Percentiles rank a stretch among this genome's conserved stretches.
Evolutionary conservation across 2,329 filamentous ascomycete genomes (phyloP).

Genomic region (Cercospora zeina): DNA sequence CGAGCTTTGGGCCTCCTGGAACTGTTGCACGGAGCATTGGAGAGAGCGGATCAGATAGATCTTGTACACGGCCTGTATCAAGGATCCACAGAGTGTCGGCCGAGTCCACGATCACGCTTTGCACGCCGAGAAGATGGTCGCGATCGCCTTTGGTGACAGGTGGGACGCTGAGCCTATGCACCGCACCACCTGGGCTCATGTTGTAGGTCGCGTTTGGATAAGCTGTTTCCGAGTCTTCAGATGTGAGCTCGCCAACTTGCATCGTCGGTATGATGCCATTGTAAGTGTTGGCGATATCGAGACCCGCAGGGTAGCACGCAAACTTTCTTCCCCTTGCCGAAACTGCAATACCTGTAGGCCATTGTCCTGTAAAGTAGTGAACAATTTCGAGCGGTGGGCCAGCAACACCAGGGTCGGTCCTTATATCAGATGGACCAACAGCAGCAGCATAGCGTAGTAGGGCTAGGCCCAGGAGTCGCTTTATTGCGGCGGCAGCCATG

Average conservation of each 20-base stretch:
- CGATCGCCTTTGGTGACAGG: conserved; percentile 44
- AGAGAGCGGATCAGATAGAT: conserved; percentile 40
- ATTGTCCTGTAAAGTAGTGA: conserved; percentile 53
- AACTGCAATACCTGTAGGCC: conserved; percentile 52
- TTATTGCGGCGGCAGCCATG: neutral
- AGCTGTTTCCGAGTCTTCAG: conserved; percentile 44
- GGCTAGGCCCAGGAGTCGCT: conserved; percentile 4
- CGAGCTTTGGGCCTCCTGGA: conserved; percentile 51
- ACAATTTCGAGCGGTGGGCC: conserved; percentile 24
- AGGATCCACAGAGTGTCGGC: conserved; percentile 53
- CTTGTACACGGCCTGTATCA: conserved; percentile 49
- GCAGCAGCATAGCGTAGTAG: conserved; percentile 11
- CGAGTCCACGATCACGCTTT: conserved; percentile 52
- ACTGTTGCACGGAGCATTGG: conserved; percentile 45
- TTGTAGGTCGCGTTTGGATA: conserved; percentile 48
- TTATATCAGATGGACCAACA: conserved; percentile 20
- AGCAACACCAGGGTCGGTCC: conserved; percentile 22
- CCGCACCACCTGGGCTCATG: conserved; percentile 48
- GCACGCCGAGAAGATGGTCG: conserved; percentile 51
- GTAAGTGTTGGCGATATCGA: conserved; percentile 41
- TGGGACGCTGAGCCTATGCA: conserved; percentile 50
- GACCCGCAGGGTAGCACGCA: conserved; percentile 49
- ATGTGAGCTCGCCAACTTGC: conserved; percentile 48
- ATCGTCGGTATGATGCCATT: conserved; percentile 44
- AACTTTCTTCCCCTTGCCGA: conserved; percentile 52